Conservation (phyloP, 495 filamentous ascomycete genomes). For the Trichoderma asperelloides region DNA sequence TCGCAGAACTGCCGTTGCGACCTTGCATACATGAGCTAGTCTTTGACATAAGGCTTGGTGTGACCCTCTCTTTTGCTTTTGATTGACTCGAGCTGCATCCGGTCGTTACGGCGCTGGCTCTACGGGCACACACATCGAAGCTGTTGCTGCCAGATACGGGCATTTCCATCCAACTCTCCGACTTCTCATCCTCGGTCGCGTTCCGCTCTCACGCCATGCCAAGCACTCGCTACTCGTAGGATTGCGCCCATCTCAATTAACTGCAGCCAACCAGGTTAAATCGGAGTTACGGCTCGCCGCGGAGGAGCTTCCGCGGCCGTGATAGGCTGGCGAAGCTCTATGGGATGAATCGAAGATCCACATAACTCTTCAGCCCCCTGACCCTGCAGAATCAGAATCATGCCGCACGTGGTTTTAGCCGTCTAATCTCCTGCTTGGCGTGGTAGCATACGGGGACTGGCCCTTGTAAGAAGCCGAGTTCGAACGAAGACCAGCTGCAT, state of each 20-base stretch:
- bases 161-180: too few species aligned
- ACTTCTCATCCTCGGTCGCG: background rate
- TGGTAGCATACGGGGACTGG: background rate
- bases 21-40: too few species aligned
- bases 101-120: too few species aligned
- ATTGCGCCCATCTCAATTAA: background rate
- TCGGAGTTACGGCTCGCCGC: background rate
- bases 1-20: too few species aligned
- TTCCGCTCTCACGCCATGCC: background rate
- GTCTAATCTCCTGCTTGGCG: too few species aligned
- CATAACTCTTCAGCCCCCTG: background rate
- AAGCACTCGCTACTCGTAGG: too few species aligned
- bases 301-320: background rate
- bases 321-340: background rate
- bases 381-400: background rate
- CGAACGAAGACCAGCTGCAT: background rate
- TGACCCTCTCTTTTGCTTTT: too few species aligned
- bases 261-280: background rate
- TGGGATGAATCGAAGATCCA: background rate
- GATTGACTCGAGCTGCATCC: too few species aligned
- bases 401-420: background rate
- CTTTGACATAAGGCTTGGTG: too few species aligned
- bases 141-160: too few species aligned
- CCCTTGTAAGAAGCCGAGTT: background rate
- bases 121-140: too few species aligned